These are phyloP conservation scores for Cyclotella baltica DNA, from an alignment of 108 stramenopile species.

Conservation along the genomic window DNA sequence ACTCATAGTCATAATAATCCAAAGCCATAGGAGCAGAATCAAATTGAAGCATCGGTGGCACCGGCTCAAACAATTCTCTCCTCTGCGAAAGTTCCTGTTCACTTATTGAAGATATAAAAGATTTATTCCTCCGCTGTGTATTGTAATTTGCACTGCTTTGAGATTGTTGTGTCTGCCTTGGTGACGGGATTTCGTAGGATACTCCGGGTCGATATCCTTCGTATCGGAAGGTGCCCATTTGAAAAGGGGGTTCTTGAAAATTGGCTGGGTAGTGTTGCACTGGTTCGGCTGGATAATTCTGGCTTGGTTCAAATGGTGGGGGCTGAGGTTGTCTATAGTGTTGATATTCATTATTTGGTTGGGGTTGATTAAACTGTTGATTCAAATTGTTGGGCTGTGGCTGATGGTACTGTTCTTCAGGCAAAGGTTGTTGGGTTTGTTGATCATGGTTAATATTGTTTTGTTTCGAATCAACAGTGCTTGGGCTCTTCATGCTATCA, in stretches of 20 bases:
- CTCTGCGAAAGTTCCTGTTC: slow-evolving; percentile 7
- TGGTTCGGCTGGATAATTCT: neutral
- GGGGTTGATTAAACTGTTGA: slow-evolving; percentile 14
- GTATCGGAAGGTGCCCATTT: slow-evolving; percentile 6
- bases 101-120: slow-evolving; percentile 38
- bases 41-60: slow-evolving; percentile 5
- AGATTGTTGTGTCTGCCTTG: slow-evolving; percentile 8
- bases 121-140: slow-evolving; percentile 22
- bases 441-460: neutral
- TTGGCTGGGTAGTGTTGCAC: neutral
- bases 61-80: slow-evolving; percentile 18
- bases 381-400: neutral
- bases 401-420: neutral
- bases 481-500: neutral
- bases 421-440: neutral
- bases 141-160: slow-evolving; percentile 16
- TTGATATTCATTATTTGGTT: neutral
- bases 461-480: neutral
- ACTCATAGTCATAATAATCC: slow-evolving; percentile 2
- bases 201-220: neutral
- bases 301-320: neutral
- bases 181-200: slow-evolving; percentile 7
- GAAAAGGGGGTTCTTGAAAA: neutral
- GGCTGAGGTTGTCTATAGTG: slow-evolving; percentile 1
- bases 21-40: neutral